Percentiles rank a stretch among this genome's conserved stretches.
These are phyloP conservation scores for Porpolomopsis calyptriformis DNA, from an alignment of 768 basidiomycete species.

Conservation along the genomic window DNA sequence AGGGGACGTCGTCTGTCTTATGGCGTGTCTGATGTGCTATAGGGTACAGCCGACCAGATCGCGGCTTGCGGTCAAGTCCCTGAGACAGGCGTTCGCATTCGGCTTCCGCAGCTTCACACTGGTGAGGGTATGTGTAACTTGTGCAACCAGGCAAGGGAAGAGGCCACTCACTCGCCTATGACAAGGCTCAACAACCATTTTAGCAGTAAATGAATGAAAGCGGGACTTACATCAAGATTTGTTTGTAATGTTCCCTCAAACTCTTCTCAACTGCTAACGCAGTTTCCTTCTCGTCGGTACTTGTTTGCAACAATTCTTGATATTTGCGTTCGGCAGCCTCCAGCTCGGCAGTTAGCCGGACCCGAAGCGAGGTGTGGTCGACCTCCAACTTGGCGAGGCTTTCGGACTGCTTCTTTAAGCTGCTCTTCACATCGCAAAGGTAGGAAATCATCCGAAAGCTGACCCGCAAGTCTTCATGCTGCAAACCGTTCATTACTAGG, in stretches of 20 bases:
- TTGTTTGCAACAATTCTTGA: conserved; percentile 26
- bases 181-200: background rate
- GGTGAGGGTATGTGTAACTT: conserved; percentile 1
- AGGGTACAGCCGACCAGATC: background rate
- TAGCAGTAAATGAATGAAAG: background rate
- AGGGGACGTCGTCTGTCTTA: background rate
- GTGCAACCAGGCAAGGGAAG: background rate
- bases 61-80: background rate
- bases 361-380: conserved; percentile 17
- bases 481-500: conserved; percentile 7
- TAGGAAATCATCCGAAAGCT: conserved; percentile 40
- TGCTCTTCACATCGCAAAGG: conserved; percentile 37
- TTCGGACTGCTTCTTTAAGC: conserved; percentile 25
- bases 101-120: conserved; percentile 1
- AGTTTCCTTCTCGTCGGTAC: conserved; percentile 40
- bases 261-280: conserved; percentile 41
- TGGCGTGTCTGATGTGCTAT: background rate
- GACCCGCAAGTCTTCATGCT: conserved; percentile 45
- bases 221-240: conserved; percentile 13
- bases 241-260: conserved; percentile 41
- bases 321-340: conserved; percentile 26
- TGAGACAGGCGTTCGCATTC: background rate
- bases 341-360: conserved; percentile 23
- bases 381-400: conserved; percentile 22
- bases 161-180: conserved; percentile 3